Evolutionary conservation across 306 rosid genomes (phyloP), one percentile per base, ranked within the genome.

Genomic region (Cercis canadensis): DNA sequence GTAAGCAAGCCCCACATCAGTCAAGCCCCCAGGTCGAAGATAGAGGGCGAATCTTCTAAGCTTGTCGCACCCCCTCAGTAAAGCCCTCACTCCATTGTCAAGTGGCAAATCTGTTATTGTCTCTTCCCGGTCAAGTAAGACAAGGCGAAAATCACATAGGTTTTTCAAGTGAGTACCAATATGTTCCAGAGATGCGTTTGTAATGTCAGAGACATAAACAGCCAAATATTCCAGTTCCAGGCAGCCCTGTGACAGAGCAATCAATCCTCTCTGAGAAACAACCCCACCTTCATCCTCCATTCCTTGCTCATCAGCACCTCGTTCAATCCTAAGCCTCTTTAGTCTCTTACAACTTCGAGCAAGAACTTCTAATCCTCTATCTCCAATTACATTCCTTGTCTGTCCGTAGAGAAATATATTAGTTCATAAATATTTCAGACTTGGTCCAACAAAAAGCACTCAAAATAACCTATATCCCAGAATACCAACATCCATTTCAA

Each of bases 361-460:
- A 39, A 94, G 96, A 63, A 89, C 92, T 85, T 91, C 99, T 71
- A 94, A 68, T 62, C 99, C 99, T 83, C 90, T 86, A 73, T 94
- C 99, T 70, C 99, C 99, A 60, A 94, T 89, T 36, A 91, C 99
- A 70, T 94, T 89, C 82, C 99, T 87, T 36, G 96, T 83, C 99
- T 94, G 96, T 58, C 59, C 69, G 83, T 37, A 61, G 65, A 11
- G 76, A 78, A 75, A 70, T 18, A 40, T 45, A 2, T 59, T 45
- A 21, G 67, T 44, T 72, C 14, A 67, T 33, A 9, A 31, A 74
- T 16, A 67, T 57, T 62, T 57, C 77, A 62, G 52, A 58, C 36
- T 18, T 13, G 9, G 62, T 77, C 33, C 49, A 65, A 57, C 64
- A 45, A 54, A 61, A 31, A 47, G n/a, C 65, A 73, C 53, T 62